A percentile compares a stretch with the other conserved stretches of the same genome.
phyloP scores from a whole-genome alignment of 2,329 filamentous ascomycete genomes.

The Delphinella strobiligena region DNA sequence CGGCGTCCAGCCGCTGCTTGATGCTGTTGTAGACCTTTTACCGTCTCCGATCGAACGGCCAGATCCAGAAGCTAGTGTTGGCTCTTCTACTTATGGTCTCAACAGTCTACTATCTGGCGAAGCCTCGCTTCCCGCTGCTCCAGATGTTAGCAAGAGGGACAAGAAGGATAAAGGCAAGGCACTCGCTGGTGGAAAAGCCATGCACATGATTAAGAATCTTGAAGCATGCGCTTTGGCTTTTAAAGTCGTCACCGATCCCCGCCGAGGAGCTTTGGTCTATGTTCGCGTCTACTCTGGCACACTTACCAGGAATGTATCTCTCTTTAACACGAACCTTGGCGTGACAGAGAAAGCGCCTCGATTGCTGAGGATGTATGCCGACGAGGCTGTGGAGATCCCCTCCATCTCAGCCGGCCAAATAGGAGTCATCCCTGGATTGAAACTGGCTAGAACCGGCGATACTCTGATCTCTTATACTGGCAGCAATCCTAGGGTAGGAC shows the following conservation, averaged over 20 bases:
- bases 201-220: slow-evolving; percentile 45
- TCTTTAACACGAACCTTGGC: slow-evolving; percentile 80
- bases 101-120: slow-evolving; percentile 30
- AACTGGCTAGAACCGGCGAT: slow-evolving; percentile 85
- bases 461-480: slow-evolving; percentile 68
- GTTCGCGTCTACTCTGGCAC: slow-evolving; percentile 83
- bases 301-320: slow-evolving; percentile 57
- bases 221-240: slow-evolving; percentile 62
- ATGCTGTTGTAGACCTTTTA: slow-evolving; percentile 77
- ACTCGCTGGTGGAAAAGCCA: slow-evolving; percentile 11
- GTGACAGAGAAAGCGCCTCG: slow-evolving; percentile 69
- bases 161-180: slow-evolving; percentile 11
- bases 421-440: slow-evolving; percentile 81
- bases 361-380: slow-evolving; percentile 80
- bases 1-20: slow-evolving; percentile 81
- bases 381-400: slow-evolving; percentile 72
- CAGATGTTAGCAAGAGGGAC: slow-evolving; percentile 2
- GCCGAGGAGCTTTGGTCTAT: slow-evolving; percentile 79
- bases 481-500: slow-evolving; percentile 46
- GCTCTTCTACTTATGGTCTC: slow-evolving; percentile 41
- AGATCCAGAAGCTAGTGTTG: slow-evolving; percentile 64
- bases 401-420: slow-evolving; percentile 80
- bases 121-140: slow-evolving; percentile 12
- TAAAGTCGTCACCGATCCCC: slow-evolving; percentile 85
- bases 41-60: slow-evolving; percentile 72